Conservation (phyloP, 805 yeast species). For the Zygoascus ofunaensis region DNA sequence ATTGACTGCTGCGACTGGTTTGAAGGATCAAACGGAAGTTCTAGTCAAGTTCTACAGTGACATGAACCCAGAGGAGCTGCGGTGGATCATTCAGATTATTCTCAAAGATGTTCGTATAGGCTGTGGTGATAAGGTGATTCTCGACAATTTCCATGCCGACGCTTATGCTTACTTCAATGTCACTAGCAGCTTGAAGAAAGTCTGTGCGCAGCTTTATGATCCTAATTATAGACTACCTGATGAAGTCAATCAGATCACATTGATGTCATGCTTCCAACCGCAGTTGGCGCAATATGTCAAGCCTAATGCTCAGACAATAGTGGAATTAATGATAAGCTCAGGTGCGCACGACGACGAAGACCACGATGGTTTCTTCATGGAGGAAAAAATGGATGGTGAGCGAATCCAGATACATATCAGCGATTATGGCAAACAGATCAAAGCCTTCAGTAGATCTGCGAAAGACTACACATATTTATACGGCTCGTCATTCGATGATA, state of each 20-base stretch:
- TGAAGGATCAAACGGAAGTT: constrained; percentile 35
- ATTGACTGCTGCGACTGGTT: constrained; percentile 30
- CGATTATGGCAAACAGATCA: constrained; percentile 36
- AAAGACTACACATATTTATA: constrained; percentile 65
- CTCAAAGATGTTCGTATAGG: constrained; percentile 42
- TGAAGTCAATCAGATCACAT: constrained; percentile 32
- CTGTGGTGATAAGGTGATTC: constrained; percentile 48
- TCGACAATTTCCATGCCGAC: constrained; percentile 69
- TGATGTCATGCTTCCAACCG: constrained; percentile 58
- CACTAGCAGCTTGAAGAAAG: constrained; percentile 52
- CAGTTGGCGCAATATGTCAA: constrained; percentile 57
- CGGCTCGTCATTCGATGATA: constrained; percentile 39
- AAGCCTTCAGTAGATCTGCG: constrained; percentile 56
- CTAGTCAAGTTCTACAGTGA: constrained; percentile 42
- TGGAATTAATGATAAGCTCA: constrained; percentile 34
- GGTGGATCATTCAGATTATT: constrained; percentile 60
- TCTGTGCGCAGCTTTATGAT: constrained; percentile 50
- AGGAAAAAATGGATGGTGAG: constrained; percentile 93
- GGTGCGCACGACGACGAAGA: no score
- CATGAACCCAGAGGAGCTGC: constrained; percentile 53
- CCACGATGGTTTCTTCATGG: constrained; percentile 50
- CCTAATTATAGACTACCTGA: constrained; percentile 37
- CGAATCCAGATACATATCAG: constrained; percentile 68
- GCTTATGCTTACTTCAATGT: constrained; percentile 56
- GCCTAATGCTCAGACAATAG: constrained; percentile 41